Evolutionary conservation across 495 filamentous ascomycete species (phyloP).

Genomic region (Penicillium malachiteum): DNA sequence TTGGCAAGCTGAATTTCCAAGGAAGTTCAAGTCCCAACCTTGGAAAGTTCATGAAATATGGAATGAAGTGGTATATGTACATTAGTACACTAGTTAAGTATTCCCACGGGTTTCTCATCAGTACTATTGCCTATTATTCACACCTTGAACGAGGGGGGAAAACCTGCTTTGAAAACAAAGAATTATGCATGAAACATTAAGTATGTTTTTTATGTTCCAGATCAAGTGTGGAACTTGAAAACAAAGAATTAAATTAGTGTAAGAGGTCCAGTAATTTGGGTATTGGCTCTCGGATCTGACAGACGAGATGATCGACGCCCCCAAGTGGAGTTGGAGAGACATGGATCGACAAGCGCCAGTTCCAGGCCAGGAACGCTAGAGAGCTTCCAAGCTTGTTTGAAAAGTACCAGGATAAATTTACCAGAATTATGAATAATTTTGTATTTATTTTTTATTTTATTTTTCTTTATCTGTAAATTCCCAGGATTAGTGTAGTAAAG

Average conservation of each 20-base stretch:
- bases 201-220: neutral
- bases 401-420: no score
- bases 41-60: no score
- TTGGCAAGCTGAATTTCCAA: neutral
- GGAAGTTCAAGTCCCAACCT: no score
- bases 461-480: neutral
- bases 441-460: neutral
- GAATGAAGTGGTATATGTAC: no score
- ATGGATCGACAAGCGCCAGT: slow-evolving; percentile 13
- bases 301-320: slow-evolving; percentile 16
- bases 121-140: slow-evolving; percentile 8
- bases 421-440: neutral
- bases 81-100: neutral
- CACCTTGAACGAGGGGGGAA: slow-evolving; percentile 3
- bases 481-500: neutral
- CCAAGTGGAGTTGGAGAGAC: neutral
- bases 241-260: neutral
- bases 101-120: neutral
- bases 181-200: slow-evolving; percentile 11
- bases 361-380: neutral
- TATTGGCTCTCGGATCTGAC: neutral
- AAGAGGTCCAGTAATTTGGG: neutral
- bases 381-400: neutral
- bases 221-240: neutral
- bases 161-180: slow-evolving; percentile 3